A percentile compares a stretch with the other conserved stretches of the same genome.
Conservation (phyloP, 2,329 filamentous ascomycete genomes). For the Beauveria medogensis region DNA sequence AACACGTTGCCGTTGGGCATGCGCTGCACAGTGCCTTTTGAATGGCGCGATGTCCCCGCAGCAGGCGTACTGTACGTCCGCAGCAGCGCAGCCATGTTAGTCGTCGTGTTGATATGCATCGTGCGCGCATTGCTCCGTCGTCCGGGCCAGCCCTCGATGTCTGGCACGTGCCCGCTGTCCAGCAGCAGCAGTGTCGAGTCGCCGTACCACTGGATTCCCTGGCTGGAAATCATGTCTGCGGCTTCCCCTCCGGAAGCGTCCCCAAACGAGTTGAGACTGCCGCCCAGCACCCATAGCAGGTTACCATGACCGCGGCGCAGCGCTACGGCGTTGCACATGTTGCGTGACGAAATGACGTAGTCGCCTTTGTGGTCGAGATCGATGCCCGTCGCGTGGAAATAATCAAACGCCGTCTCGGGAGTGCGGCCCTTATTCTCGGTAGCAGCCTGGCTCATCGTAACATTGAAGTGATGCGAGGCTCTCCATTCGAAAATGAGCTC, state of each 20-base stretch:
- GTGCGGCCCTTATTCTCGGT: conserved; percentile 16
- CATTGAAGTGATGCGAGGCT: conserved; percentile 22
- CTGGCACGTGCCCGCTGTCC: conserved; percentile 20
- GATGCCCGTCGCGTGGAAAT: conserved; percentile 51
- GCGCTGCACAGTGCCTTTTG: conserved; percentile 39
- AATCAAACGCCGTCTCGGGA: conserved; percentile 36
- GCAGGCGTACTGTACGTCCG: conserved; percentile 40
- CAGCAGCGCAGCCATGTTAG: conserved; percentile 34
- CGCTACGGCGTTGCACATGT: conserved; percentile 37
- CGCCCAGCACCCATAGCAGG: conserved; percentile 43
- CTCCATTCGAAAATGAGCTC: conserved; percentile 41
- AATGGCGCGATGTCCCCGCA: conserved; percentile 34
- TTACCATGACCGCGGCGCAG: conserved; percentile 26
- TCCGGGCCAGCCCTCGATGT: background rate
- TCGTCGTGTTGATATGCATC: conserved; percentile 35
- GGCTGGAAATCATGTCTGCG: conserved; percentile 41
- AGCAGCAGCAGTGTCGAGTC: conserved; percentile 42
- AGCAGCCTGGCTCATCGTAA: conserved; percentile 13
- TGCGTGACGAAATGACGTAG: conserved; percentile 46
- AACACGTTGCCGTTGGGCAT: conserved; percentile 43
- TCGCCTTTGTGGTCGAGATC: conserved; percentile 40
- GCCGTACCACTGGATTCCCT: conserved; percentile 24
- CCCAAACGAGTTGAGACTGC: conserved; percentile 35
- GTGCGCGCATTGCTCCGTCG: conserved; percentile 32
- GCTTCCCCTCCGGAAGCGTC: conserved; percentile 51